A percentile compares a stretch with the other conserved stretches of the same genome.
Evolutionary conservation across 768 basidiomycete genomes (phyloP).

Genomic region (Pholiota conissans): DNA sequence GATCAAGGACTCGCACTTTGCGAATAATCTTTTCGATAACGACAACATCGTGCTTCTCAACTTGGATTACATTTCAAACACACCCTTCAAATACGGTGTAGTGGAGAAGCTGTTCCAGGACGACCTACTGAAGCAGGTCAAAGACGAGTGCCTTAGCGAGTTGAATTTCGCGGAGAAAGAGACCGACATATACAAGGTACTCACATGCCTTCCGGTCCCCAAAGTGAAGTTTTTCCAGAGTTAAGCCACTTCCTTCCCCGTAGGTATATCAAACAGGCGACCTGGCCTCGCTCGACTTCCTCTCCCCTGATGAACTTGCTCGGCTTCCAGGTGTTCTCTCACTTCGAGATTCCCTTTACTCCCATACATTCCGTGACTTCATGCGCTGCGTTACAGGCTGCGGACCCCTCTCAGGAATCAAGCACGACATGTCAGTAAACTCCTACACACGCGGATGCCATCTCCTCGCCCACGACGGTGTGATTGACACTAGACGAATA

Average conservation of each 20-base stretch:
- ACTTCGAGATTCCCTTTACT: constrained; percentile 92
- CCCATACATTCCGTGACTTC: constrained; percentile 76
- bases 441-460: constrained; percentile 93
- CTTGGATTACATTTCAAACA: constrained; percentile 51
- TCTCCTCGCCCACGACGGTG: constrained; percentile 97
- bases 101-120: constrained; percentile 84
- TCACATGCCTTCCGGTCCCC: constrained; percentile 10
- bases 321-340: constrained; percentile 78
- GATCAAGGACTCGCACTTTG: constrained; percentile 45
- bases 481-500: constrained; percentile 90
- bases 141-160: constrained; percentile 79
- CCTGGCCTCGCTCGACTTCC: constrained; percentile 88
- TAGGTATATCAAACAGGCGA: constrained; percentile 98
- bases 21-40: constrained; percentile 56
- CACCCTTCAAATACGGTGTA: constrained; percentile 82
- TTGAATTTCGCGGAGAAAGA: constrained; percentile 90
- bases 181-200: constrained; percentile 96
- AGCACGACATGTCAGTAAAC: constrained; percentile 95
- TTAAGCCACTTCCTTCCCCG: constrained; percentile 1
- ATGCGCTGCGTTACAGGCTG: constrained; percentile 88
- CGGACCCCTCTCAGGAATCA: constrained; percentile 85
- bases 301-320: constrained; percentile 72
- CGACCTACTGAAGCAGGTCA: constrained; percentile 74
- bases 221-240: neutral
- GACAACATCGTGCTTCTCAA: constrained; percentile 56